Evolutionary conservation across 1,284 basidiomycete species (phyloP), one percentile per base, ranked within the genome.

Genomic region (Ustilago xerochloae): DNA sequence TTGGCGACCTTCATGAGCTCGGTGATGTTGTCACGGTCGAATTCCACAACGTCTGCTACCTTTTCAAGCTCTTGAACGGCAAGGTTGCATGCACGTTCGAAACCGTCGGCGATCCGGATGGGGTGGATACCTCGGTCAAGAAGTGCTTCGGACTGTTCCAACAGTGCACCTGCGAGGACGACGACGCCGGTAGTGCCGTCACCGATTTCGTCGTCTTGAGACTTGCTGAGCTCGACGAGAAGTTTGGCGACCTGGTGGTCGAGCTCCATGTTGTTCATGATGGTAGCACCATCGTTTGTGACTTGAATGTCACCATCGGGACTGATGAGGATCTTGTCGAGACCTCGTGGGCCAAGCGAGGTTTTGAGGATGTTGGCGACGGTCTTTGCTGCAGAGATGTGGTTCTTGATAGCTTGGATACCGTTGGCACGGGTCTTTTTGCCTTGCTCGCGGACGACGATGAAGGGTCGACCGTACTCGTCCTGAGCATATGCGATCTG

Each of bases 131-230:
- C 97, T 32, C 94, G 89, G 87, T 99, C 97, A 29, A 99, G 89
- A n/a, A 99, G 88, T 8, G 90, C 89, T 86, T 88, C 85, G 15
- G 88, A 92, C 85, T 95, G 91, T 80, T 96, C 93, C 53, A 99
- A 87, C 26, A 99, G 88, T 22, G 97, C 97, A 72, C 96, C 96
- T 32, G 96, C 97, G 65, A 99, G 91, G 2, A 99, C 96, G 28
- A 98, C 96, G 66, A 99, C 96, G 85, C 96, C 97, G 33, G 96
- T 99, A 10, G 96, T 99, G 61, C 96, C 97, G 86, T 99, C 96
- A 49, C 97, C 96, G 85, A 99, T 97, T 87, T 99, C 96, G 86
- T 98, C 95, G 84, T 99, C 96, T 87, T 99, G 96, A 83, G 92
- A 94, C 87, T 95, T 95, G 50, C 93, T 95, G 46, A 98, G 88